Evolutionary conservation across 2,329 filamentous ascomycete genomes (phyloP).

Genomic region (Capronia coronata): DNA sequence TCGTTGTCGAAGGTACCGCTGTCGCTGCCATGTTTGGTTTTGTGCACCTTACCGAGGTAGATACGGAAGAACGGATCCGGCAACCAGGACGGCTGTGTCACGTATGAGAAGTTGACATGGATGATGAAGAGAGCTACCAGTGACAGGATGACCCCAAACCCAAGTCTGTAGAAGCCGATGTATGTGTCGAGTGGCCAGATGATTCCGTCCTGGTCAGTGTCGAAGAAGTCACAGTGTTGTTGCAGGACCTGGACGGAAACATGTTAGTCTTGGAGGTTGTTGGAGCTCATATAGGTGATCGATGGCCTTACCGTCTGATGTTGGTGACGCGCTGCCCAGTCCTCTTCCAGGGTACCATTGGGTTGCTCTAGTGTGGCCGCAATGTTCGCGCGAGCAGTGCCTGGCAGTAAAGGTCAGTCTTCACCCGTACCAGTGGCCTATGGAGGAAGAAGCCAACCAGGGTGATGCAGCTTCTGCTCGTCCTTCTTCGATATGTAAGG

Average conservation of each 20-base stretch:
- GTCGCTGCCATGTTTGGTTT: slow-evolving; percentile 41
- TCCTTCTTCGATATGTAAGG: background rate
- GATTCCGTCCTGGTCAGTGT: slow-evolving; percentile 47
- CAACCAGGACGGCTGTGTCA: slow-evolving; percentile 38
- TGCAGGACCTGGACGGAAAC: slow-evolving; percentile 36
- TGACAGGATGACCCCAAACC: slow-evolving; percentile 37
- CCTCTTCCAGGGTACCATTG: slow-evolving; percentile 33
- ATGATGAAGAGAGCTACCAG: slow-evolving; percentile 44
- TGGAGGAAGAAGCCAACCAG: background rate
- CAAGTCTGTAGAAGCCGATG: slow-evolving; percentile 40
- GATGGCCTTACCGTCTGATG: slow-evolving; percentile 31
- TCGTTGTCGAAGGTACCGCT: slow-evolving; percentile 41
- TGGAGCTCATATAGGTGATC: background rate
- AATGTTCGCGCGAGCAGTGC: slow-evolving; percentile 35
- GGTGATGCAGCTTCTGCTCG: background rate
- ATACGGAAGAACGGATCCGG: slow-evolving; percentile 44
- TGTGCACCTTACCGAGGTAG: slow-evolving; percentile 37
- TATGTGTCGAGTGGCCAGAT: slow-evolving; percentile 51
- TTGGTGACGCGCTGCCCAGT: slow-evolving; percentile 32
- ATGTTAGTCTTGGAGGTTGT: background rate
- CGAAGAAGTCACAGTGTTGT: slow-evolving; percentile 50
- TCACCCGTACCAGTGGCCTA: background rate
- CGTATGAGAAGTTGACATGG: slow-evolving; percentile 46
- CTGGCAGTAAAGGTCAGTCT: slow-evolving; percentile 14
- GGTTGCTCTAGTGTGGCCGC: slow-evolving; percentile 35